phyloP scores from a whole-genome alignment of 2,329 filamentous ascomycete genomes.

The Alternaria viburni region DNA sequence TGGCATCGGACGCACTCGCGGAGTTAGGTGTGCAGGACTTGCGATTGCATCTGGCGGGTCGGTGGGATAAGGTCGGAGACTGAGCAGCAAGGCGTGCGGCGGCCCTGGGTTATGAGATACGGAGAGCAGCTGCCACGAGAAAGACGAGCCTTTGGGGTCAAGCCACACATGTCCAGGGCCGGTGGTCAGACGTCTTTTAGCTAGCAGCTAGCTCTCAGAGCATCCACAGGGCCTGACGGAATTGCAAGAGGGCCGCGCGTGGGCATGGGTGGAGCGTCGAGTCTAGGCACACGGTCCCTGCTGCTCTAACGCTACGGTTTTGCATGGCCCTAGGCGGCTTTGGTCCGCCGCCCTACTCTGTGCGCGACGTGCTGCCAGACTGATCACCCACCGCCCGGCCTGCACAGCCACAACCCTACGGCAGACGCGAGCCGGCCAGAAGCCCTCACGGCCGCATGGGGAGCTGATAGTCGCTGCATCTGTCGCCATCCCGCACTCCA shows the following conservation, averaged over 20 bases:
- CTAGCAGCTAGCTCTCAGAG: constrained; percentile 43
- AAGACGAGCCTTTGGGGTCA: constrained; percentile 32
- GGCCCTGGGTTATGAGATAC: constrained; percentile 40
- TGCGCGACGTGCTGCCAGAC: constrained; percentile 12
- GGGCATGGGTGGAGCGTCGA: constrained; percentile 32
- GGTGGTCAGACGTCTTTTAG: constrained; percentile 47
- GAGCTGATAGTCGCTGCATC: constrained; percentile 44
- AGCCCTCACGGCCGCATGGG: constrained; percentile 30
- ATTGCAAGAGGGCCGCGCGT: constrained; percentile 32
- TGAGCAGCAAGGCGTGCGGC: constrained; percentile 8
- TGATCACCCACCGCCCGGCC: constrained; percentile 26
- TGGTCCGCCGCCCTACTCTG: constrained; percentile 19
- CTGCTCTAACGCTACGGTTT: constrained; percentile 27
- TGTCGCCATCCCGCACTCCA: constrained; percentile 32
- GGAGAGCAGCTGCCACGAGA: constrained; percentile 41
- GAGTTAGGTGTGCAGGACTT: neutral
- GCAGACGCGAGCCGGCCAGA: constrained; percentile 34
- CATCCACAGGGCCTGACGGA: constrained; percentile 26
- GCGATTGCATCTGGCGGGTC: constrained; percentile 5
- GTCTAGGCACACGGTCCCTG: constrained; percentile 31
- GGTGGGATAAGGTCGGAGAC: neutral
- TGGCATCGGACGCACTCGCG: constrained; percentile 17
- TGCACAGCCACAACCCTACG: constrained; percentile 49
- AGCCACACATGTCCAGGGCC: constrained; percentile 41
- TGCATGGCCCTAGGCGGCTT: constrained; percentile 21